Percentiles rank a stretch among this genome's conserved stretches.
Evolutionary conservation across 2,329 filamentous ascomycete species (phyloP).

Genomic region (Stagonosporopsis vannaccii): DNA sequence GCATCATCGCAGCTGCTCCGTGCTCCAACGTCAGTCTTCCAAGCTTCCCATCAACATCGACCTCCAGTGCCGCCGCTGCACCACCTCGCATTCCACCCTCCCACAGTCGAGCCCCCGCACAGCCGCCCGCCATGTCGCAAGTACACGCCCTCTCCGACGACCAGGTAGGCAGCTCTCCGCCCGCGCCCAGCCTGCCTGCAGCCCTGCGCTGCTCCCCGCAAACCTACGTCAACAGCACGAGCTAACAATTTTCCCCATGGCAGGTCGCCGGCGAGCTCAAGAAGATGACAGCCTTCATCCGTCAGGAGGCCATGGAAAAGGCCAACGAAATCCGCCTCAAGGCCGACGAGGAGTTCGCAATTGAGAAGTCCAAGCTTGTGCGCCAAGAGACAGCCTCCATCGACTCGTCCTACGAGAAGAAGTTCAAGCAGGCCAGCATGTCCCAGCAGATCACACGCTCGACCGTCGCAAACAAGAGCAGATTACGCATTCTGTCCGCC

Average conservation of each 20-base stretch:
- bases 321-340: constrained; percentile 97
- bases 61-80: constrained; percentile 22
- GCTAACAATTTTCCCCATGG: constrained; percentile 36
- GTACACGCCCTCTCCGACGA: constrained; percentile 95
- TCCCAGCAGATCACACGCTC: constrained; percentile 98
- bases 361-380: constrained; percentile 98
- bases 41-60: constrained; percentile 33
- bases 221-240: constrained; percentile 39
- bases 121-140: constrained; percentile 79
- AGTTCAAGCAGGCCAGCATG: constrained; percentile 98
- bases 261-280: constrained; percentile 97
- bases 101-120: constrained; percentile 17
- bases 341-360: constrained; percentile 98
- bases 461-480: constrained; percentile 94
- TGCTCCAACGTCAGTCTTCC: constrained; percentile 33
- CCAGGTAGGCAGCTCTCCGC: constrained; percentile 69
- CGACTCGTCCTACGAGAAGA: constrained; percentile 94
- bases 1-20: constrained; percentile 29
- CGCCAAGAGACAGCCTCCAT: constrained; percentile 93
- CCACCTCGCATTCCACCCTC: constrained; percentile 16
- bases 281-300: constrained; percentile 99
- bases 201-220: constrained; percentile 25
- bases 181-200: constrained; percentile 5
- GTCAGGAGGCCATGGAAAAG: constrained; percentile 97
- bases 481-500: constrained; percentile 84